Percentiles rank a stretch among this genome's conserved stretches.
phyloP scores from a whole-genome alignment of 2,329 filamentous ascomycete genomes.

The Fusarium albidum region DNA sequence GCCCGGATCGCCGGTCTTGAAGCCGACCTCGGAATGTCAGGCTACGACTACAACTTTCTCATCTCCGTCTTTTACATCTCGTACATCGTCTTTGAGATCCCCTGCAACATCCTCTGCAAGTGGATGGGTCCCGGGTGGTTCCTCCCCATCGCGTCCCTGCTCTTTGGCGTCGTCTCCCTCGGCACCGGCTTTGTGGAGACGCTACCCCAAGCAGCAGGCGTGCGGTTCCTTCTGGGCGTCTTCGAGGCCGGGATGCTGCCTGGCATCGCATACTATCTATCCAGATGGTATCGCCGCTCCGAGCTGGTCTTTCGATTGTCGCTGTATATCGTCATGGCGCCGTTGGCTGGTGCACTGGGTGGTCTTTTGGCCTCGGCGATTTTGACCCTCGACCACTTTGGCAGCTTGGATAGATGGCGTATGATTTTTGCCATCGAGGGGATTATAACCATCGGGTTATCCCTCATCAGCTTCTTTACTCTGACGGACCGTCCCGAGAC shows the following conservation, averaged over 20 bases:
- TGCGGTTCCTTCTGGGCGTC: background rate
- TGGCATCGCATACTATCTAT: background rate
- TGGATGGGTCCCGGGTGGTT: conserved; percentile 72
- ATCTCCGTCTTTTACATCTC: conserved; percentile 70
- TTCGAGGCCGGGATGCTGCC: background rate
- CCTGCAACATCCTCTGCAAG: conserved; percentile 69
- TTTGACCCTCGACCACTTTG: background rate
- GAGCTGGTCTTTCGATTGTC: background rate
- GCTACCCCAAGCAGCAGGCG: too few relatives aligned
- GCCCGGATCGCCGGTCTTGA: conserved; percentile 29
- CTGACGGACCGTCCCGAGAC: too few relatives aligned
- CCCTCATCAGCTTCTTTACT: too few relatives aligned
- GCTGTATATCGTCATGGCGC: background rate
- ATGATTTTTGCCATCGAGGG: background rate
- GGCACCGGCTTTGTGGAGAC: conserved; percentile 67
- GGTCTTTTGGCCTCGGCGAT: background rate
- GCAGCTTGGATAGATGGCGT: background rate
- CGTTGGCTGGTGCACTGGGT: background rate
- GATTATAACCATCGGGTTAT: background rate
- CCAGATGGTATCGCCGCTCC: background rate
- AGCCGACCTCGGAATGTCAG: conserved; percentile 37
- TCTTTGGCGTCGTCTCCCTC: conserved; percentile 67
- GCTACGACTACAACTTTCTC: conserved; percentile 69
- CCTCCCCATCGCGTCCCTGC: conserved; percentile 63
- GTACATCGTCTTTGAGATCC: conserved; percentile 73